A percentile compares a stretch with the other conserved stretches of the same genome.
phyloP scores from a whole-genome alignment of 768 basidiomycete species.

The Mycena galopus region DNA sequence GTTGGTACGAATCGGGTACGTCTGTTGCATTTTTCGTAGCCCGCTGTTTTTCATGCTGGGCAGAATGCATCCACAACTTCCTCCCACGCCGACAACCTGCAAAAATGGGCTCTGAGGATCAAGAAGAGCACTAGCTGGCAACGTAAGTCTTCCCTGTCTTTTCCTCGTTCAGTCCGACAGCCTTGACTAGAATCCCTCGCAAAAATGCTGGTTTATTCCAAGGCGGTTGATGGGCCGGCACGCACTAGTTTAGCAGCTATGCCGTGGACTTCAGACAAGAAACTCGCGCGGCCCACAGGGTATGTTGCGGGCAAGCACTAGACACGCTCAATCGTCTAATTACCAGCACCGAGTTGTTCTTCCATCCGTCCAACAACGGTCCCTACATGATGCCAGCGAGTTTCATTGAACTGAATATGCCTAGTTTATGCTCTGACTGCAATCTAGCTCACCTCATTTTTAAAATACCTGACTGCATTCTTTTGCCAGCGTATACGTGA shows the following conservation, averaged over 20 bases:
- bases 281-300: conserved; percentile 55
- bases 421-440: conserved; percentile 22
- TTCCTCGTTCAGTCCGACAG: conserved; percentile 25
- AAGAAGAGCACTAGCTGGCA: conserved; percentile 79
- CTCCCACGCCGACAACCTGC: conserved; percentile 74
- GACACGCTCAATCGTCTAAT: conserved; percentile 90
- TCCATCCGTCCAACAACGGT: conserved; percentile 95
- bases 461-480: conserved; percentile 80
- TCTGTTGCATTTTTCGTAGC: not conserved
- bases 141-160: conserved; percentile 54
- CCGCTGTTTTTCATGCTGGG: conserved; percentile 12
- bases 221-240: conserved; percentile 82
- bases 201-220: conserved; percentile 89
- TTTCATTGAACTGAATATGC: conserved; percentile 21
- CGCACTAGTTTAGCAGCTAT: conserved; percentile 57
- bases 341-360: conserved; percentile 93
- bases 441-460: conserved; percentile 71
- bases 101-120: conserved; percentile 68
- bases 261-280: conserved; percentile 40
- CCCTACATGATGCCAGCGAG: conserved; percentile 78
- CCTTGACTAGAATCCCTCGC: conserved; percentile 76
- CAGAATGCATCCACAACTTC: conserved; percentile 77
- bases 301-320: conserved; percentile 86
- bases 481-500: conserved; percentile 86
- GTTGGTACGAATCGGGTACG: conserved; percentile 76